A percentile compares a stretch with the other conserved stretches of the same genome.
Evolutionary conservation across 1,284 basidiomycete species (phyloP).

Genomic region (Ceratobasidium sp.): DNA sequence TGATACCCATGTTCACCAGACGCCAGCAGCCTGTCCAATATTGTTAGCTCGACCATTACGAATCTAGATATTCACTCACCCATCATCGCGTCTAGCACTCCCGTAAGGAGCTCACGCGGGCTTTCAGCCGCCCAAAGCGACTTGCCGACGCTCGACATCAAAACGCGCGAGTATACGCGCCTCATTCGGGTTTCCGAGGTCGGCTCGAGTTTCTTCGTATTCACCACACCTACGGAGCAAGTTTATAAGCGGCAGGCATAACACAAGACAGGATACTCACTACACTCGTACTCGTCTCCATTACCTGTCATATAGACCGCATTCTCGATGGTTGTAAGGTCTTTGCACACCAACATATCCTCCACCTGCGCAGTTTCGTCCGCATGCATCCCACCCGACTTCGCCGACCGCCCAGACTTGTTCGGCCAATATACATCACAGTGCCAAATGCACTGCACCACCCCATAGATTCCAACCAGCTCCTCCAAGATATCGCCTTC

Average conservation of each 20-base stretch:
- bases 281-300: not conserved
- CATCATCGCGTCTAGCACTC: conserved; percentile 18
- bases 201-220: conserved; percentile 2
- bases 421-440: conserved; percentile 11
- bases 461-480: conserved; percentile 15
- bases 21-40: conserved; percentile 28
- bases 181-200: not conserved
- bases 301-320: not conserved
- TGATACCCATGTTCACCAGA: conserved; percentile 24
- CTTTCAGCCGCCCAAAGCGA: not conserved
- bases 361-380: conserved; percentile 2
- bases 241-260: not conserved
- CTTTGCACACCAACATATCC: conserved; percentile 17
- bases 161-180: conserved; percentile 23
- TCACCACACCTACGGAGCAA: not conserved
- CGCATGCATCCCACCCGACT: conserved; percentile 1
- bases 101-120: conserved; percentile 10
- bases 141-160: conserved; percentile 37
- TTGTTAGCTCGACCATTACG: not conserved
- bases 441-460: conserved; percentile 39
- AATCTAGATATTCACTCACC: not conserved
- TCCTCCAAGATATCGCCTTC: conserved; percentile 11
- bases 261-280: not conserved
- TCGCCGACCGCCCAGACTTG: not conserved
- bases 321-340: not conserved